Percentiles rank a stretch among this genome's conserved stretches.
phyloP scores from a whole-genome alignment of 805 yeast genomes.

The Wickerhamomyces sydowiorum region DNA sequence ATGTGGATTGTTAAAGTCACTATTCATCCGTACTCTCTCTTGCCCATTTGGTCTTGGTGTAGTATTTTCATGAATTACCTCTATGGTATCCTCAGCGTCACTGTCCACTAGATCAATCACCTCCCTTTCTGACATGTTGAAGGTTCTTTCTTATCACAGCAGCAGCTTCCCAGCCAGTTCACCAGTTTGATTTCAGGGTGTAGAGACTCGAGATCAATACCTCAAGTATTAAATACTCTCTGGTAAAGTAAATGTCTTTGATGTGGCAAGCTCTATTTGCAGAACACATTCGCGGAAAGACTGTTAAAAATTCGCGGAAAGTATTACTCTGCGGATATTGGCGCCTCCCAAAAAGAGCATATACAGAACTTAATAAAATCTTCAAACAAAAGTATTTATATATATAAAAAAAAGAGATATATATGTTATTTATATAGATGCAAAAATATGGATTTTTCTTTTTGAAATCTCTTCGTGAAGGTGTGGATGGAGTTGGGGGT shows the following conservation, averaged over 20 bases:
- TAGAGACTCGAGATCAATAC: constrained; percentile 4
- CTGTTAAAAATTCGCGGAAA: background rate
- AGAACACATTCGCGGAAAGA: background rate
- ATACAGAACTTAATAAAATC: background rate
- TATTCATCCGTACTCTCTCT: no score
- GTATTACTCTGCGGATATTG: no score
- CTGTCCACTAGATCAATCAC: background rate
- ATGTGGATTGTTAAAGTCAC: no score
- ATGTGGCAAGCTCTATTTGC: background rate
- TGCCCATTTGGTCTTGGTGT: no score
- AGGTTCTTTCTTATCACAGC: no score
- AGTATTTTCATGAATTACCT: background rate
- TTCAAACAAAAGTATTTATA: background rate
- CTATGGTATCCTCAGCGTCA: background rate
- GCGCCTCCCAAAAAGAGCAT: no score
- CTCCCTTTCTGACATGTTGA: background rate
- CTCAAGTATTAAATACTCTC: no score
- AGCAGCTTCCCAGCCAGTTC: constrained; percentile 8
- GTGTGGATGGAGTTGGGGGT: background rate
- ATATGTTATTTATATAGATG: constrained; percentile 1
- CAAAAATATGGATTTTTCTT: background rate
- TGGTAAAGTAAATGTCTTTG: no score
- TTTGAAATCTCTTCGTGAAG: background rate
- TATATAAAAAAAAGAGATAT: background rate
- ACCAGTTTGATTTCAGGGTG: constrained; percentile 12